Evolutionary conservation across 164 flowering plant genomes (phyloP), one percentile per base, ranked within the genome.

Genomic region (Berberis vulgaris): DNA sequence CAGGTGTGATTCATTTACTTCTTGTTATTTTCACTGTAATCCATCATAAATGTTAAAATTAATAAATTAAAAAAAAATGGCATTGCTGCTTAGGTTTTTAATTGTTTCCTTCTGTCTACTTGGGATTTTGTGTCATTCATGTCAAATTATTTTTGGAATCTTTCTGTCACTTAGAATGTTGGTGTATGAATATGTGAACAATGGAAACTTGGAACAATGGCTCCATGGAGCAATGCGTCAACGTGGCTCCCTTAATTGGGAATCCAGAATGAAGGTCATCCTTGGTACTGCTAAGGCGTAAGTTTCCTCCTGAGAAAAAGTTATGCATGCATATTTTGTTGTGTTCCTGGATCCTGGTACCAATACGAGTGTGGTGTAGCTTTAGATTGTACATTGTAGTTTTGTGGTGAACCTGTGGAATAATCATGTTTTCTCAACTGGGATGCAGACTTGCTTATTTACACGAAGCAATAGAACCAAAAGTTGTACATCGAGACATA

Each of bases 121-220:
- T 52, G 4, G 11, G 4, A 6, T 54, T 46, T 41, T 7, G 38
- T n/a, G 1, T 40, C 2, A 3, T 6, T 67, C 6, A 1, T 49
- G n/a, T 57, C 1, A 2, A 7, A 6, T 9, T n/a, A 55, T 39
- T 55, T 55, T 7, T 42, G 11, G 4, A 3, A 52, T 59, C 7
- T 61, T 49, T 67, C 49, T 54, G 13, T 65, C 41, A 13, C 42
- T 41, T 59, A 86, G 92, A 82, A 81, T 86, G 83, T 73, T 86
- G 79, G 92, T 86, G 53, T 86, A 86, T 73, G 92, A 86, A 66
- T 86, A 84, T 78, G 89, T 86, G 49, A 84, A 83, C 77, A 86
- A 83, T 67, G 92, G 92, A 7, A 86, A 86, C 75, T 74, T 86
- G 60, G 92, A 86, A 54, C 92, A 86, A 73, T 86, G 92, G 92